A percentile compares a stretch with the other conserved stretches of the same genome.
These are phyloP conservation scores for Misopates orontium DNA, from an alignment of 257 asterid genomes.

Conservation along the genomic window DNA sequence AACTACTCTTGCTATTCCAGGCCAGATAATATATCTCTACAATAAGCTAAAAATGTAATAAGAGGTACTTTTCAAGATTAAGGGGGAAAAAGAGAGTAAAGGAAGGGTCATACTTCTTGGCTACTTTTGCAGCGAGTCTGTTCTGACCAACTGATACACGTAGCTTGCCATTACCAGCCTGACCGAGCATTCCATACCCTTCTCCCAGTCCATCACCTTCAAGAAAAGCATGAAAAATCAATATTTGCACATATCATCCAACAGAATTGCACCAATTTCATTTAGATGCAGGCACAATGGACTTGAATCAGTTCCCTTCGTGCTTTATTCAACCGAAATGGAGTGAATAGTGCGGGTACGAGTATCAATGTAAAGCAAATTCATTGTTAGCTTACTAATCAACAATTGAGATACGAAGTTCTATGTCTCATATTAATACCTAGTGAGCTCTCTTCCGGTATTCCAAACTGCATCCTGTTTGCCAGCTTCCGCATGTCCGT, in stretches of 20 bases:
- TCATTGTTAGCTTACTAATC: background rate
- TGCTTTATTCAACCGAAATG: background rate
- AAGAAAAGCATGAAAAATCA: conserved; percentile 22
- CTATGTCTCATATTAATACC: conserved; percentile 43
- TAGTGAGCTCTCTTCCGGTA: conserved; percentile 97
- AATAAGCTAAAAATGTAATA: conserved; percentile 11
- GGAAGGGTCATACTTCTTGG: conserved; percentile 64
- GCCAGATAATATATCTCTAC: conserved; percentile 4
- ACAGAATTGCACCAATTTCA: background rate
- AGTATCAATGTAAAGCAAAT: background rate
- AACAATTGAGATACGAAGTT: background rate
- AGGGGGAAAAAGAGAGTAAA: background rate
- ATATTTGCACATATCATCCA: conserved; percentile 2
- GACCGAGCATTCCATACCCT: conserved; percentile 99
- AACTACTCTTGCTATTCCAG: background rate
- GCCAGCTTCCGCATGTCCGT: conserved; percentile 98
- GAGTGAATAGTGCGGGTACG: background rate
- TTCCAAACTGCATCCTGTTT: conserved; percentile 92
- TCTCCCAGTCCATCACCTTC: conserved; percentile 98
- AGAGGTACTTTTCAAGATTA: background rate
- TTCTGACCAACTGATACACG: conserved; percentile 81
- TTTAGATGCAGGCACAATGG: background rate
- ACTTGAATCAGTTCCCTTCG: background rate
- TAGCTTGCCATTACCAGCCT: conserved; percentile 93
- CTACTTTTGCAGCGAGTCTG: conserved; percentile 87